Conservation (phyloP, 2,329 filamentous ascomycete genomes). For the Aspergillus fructus region DNA sequence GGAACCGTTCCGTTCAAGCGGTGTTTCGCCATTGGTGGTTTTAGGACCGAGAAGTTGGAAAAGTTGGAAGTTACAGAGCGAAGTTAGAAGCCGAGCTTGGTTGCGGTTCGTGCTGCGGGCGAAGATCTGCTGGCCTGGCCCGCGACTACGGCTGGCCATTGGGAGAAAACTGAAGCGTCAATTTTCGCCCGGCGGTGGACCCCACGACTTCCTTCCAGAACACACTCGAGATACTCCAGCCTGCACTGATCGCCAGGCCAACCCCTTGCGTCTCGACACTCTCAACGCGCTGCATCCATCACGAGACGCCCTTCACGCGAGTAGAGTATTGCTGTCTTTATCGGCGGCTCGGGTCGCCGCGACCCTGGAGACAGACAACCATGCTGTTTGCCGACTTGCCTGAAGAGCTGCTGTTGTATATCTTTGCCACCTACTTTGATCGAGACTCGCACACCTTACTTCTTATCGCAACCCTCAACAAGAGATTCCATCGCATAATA, state of each 20-base stretch:
- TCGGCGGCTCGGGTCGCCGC: neutral
- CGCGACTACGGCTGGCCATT: neutral
- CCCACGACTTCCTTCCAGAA: neutral
- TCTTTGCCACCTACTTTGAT: neutral
- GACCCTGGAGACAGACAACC: conserved; percentile 1
- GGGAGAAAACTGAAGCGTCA: neutral
- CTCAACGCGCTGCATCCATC: neutral
- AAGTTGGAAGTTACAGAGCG: neutral
- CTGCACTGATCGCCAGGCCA: neutral
- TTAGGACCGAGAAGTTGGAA: neutral
- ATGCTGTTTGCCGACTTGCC: conserved; percentile 8
- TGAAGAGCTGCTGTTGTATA: conserved; percentile 4
- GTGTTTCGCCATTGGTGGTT: neutral
- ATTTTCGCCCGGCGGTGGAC: neutral
- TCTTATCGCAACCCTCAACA: neutral
- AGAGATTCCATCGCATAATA: conserved; percentile 1
- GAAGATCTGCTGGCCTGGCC: neutral
- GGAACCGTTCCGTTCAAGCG: too few relatives aligned
- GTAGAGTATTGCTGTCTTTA: neutral
- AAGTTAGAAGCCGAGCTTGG: neutral
- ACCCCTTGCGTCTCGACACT: neutral
- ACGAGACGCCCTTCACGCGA: neutral
- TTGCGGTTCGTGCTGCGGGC: neutral
- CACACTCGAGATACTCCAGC: neutral
- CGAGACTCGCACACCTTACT: neutral